Evolutionary conservation across 306 rosid genomes (phyloP), one percentile per base, ranked within the genome.

Genomic region (Fragaria ananassa): DNA sequence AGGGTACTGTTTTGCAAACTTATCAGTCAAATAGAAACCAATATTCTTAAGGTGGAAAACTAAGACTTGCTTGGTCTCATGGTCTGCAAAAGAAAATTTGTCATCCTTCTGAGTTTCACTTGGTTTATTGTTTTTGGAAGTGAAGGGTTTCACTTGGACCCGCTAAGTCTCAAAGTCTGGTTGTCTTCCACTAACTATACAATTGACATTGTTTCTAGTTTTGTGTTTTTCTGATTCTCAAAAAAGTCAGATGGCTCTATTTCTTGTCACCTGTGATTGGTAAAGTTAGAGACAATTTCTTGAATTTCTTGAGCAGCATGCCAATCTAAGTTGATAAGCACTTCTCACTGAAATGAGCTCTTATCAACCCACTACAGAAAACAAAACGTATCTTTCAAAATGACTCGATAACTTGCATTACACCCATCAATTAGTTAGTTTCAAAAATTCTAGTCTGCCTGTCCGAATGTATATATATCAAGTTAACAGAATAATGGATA

Each of bases 121-220:
- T 71, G 0, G 18, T 46, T 45, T 10, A 37, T 31, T 56, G 23
- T 56, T 56, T 18, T 56, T 56, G 62, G 61, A 54, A 54, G 56
- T 50, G 21, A 50, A 50, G 56, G 49, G 72, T 45, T 41, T 67
- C 4, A 67, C 50, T 73, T 75, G 83, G 83, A 71, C 80, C 77
- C 83, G 74, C 57, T 65, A 68, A 13, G 51, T 46, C 51, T 11
- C 51, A 44, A 44, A 10, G 10, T 79, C 64, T 29, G 86, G 83
- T 56, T 46, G 78, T 71, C 81, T 27, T 46, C 83, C 81, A 76
- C 60, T 37, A 37, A 4, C 50, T 13, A 18, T 5, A 35, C 69
- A 18, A 34, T 13, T 39, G 71, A 13, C 62, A 14, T 39, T 39
- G 39, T 41, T 54, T 37, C 51, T 6, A 54, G 4, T 60, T 19